phyloP scores from a whole-genome alignment of 768 basidiomycete species.

The Boletus rubropictus region DNA sequence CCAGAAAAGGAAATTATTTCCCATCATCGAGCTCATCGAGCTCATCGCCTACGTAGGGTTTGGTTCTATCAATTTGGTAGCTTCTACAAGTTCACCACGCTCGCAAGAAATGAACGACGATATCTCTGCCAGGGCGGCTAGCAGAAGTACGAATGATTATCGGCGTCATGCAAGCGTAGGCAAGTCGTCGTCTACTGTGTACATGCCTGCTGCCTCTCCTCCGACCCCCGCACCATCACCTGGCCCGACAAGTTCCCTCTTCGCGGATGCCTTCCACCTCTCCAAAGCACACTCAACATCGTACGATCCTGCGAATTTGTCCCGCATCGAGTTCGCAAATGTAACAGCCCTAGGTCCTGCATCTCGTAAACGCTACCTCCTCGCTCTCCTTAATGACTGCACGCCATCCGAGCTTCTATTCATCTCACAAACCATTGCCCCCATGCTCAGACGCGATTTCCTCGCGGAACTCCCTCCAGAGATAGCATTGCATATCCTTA shows the following conservation, averaged over 20 bases:
- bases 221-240: constrained; percentile 63
- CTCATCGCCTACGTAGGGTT: background rate
- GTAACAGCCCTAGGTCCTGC: constrained; percentile 32
- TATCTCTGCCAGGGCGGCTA: background rate
- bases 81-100: constrained; percentile 6
- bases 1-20: constrained; percentile 10
- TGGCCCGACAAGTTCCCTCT: constrained; percentile 44
- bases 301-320: constrained; percentile 23
- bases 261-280: constrained; percentile 28
- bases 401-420: constrained; percentile 59
- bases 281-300: constrained; percentile 7
- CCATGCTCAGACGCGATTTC: constrained; percentile 61
- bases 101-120: constrained; percentile 12
- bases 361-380: constrained; percentile 47
- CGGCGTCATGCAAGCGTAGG: constrained; percentile 12
- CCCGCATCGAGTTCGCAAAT: constrained; percentile 31
- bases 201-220: constrained; percentile 51
- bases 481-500: constrained; percentile 67
- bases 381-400: constrained; percentile 47
- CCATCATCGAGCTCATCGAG: constrained; percentile 7
- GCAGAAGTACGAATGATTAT: constrained; percentile 14
- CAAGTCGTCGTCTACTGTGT: constrained; percentile 33
- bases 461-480: constrained; percentile 57
- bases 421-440: constrained; percentile 58
- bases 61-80: constrained; percentile 1